Evolutionary conservation across 495 filamentous ascomycete species (phyloP).

Genomic region (Aspergillus biplanus): DNA sequence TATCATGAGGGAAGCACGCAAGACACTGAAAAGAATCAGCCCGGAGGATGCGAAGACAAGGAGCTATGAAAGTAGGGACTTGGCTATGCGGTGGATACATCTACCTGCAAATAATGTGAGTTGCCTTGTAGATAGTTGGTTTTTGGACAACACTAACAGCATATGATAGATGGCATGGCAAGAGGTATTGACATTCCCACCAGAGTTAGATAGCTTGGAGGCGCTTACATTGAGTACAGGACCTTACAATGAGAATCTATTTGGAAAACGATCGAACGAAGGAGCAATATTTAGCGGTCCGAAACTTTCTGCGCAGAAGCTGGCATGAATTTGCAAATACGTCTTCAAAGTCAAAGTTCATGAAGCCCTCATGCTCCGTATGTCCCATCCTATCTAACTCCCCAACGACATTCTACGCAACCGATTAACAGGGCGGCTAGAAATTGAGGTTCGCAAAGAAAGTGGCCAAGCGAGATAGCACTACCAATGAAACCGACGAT

Average conservation of each 20-base stretch:
- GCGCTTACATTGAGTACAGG: not conserved
- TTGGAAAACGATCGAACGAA: not conserved
- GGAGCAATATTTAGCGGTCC: constrained; percentile 2
- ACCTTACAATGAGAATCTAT: not conserved
- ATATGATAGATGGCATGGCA: constrained; percentile 11
- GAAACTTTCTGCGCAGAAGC: constrained; percentile 6
- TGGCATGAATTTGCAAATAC: constrained; percentile 6
- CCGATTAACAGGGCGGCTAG: not conserved
- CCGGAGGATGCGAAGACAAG: not conserved
- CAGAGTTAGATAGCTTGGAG: not conserved
- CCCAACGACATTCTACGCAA: not conserved
- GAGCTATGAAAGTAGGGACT: not conserved
- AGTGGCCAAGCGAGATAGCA: not conserved
- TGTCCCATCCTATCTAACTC: not conserved
- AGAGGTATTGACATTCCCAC: not conserved
- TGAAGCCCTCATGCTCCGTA: constrained; percentile 7
- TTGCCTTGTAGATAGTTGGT: not conserved
- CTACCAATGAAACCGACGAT: not conserved
- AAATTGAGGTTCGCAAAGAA: not conserved
- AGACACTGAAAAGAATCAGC: not conserved
- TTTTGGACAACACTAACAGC: not conserved
- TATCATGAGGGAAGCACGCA: not conserved
- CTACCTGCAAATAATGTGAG: constrained; percentile 9
- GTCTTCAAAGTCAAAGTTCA: constrained; percentile 2
- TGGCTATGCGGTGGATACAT: constrained; percentile 3